Evolutionary conservation across 2,329 filamentous ascomycete genomes (phyloP).

Genomic region (Cordyceps cateniannulata): DNA sequence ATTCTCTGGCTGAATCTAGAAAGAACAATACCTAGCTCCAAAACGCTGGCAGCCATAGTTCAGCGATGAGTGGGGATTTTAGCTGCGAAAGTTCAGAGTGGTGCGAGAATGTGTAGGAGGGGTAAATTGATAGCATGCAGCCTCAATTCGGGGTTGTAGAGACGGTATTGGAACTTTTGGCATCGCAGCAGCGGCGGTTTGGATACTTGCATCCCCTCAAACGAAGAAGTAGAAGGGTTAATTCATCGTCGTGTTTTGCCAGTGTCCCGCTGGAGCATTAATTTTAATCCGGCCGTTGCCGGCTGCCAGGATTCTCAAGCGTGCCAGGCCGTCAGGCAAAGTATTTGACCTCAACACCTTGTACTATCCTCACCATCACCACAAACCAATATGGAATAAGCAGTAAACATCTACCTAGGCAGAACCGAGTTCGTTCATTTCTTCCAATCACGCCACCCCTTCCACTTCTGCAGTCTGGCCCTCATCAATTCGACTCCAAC

Average conservation of each 20-base stretch:
- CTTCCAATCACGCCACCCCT: not conserved
- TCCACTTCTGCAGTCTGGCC: not conserved
- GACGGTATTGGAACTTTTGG: not conserved
- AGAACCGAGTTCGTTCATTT: conserved; percentile 1
- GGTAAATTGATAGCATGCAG: not conserved
- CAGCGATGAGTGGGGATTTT: not conserved
- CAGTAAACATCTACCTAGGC: not conserved
- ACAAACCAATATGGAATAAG: not conserved
- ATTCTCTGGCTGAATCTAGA: not conserved
- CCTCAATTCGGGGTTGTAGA: not conserved
- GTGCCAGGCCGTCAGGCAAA: not conserved
- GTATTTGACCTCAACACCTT: not conserved
- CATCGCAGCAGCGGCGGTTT: not conserved
- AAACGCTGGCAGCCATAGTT: not conserved
- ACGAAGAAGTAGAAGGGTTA: not conserved
- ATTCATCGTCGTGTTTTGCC: not conserved
- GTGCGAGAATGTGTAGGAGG: not conserved
- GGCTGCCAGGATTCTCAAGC: not conserved
- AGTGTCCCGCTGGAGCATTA: not conserved
- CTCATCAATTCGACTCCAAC: not conserved
- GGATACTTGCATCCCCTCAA: too few relatives aligned
- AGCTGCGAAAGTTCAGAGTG: not conserved
- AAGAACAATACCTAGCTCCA: not conserved
- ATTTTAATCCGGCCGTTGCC: conserved; percentile 2
- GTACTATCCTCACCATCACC: not conserved